Evolutionary conservation across 2,329 filamentous ascomycete species (phyloP).

Genomic region (Colletotrichum acutatum): DNA sequence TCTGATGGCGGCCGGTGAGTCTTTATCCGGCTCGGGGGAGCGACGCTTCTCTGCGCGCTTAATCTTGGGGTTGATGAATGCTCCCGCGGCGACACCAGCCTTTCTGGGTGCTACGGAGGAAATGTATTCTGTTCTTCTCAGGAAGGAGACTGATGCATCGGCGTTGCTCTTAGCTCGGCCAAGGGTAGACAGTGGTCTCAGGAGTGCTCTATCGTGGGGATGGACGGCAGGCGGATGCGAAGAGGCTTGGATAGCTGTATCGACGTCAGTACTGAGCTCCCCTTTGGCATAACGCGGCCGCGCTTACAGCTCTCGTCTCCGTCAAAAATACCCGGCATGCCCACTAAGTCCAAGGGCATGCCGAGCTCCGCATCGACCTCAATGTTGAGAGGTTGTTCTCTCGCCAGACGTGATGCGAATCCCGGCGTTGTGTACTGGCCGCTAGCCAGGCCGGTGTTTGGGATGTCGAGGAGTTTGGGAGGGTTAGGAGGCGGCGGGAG

Average conservation of each 20-base stretch:
- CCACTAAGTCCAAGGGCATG: conserved; percentile 95
- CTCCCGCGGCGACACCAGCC: conserved; percentile 55
- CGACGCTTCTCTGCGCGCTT: conserved; percentile 54
- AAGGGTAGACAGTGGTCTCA: conserved; percentile 84
- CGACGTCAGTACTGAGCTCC: conserved; percentile 30
- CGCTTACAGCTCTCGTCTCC: conserved; percentile 90
- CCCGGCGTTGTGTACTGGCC: conserved; percentile 90
- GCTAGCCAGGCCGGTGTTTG: conserved; percentile 87
- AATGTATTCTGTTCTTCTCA: conserved; percentile 96
- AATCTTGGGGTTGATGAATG: conserved; percentile 45
- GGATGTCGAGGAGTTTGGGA: conserved; percentile 96
- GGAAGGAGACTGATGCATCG: conserved; percentile 87
- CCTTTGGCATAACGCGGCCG: not conserved
- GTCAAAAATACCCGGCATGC: conserved; percentile 93
- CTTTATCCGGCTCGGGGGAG: conserved; percentile 69
- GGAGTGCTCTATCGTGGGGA: conserved; percentile 84
- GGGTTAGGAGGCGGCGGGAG: conserved; percentile 94
- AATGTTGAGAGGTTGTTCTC: conserved; percentile 94
- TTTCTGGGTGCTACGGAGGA: conserved; percentile 70
- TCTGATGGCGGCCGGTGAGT: conserved; percentile 74
- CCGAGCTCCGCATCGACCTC: conserved; percentile 97
- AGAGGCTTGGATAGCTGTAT: conserved; percentile 82
- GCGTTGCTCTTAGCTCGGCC: conserved; percentile 80
- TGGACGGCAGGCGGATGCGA: conserved; percentile 78
- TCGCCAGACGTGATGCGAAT: conserved; percentile 88